Evolutionary conservation across 139 green algal genomes (phyloP), one percentile per base, ranked within the genome.

Genomic region (Micromonas commoda): DNA sequence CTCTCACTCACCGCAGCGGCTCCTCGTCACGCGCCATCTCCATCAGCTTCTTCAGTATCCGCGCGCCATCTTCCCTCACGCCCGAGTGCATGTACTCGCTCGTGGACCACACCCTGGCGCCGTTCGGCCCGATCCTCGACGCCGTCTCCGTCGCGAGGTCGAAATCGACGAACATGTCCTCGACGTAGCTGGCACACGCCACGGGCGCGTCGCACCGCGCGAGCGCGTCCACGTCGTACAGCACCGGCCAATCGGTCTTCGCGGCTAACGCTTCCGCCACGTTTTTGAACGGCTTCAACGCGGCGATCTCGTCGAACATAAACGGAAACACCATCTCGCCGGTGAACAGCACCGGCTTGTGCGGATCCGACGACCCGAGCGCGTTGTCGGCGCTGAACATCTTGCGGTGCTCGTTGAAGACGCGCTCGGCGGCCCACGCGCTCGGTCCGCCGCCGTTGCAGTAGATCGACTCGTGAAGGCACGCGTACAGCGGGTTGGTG

Each of bases 401-500:
- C 24, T 57, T 2, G n/a, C 71, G 34, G 31, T 65, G 54, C 2
- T 65, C 54, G 54, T 24, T 24, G 16, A 71, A 64, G 1, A 74
- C 31, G 20, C 82, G 28, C 31, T 83, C 29, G 0, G 81, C 88
- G 3, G 79, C 78, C 19, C 64, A 95, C 79, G 13, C 83, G 9
- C 28, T 39, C 39, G 73, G 24, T 4, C 51, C 34, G 4, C 52
- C 80, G 3, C 85, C 86, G 65, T 97, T 88, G 83, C 90, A 96
- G 87, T 98, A 98, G 82, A 97, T 97, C 20, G 89, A n/a, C 83
- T 98, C 94, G 72, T 98, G 94, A 77, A 98, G 84, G 9, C 97
- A 72, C 2, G 89, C 90, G 74, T 98, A 98, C 57, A 98, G 77
- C 0, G 92, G 91, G 84, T 98, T 98, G 75, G 88, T 93, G 78